These are phyloP conservation scores for Eucalyptus sideroxylon DNA, from an alignment of 345 rosid species.

Conservation along the genomic window DNA sequence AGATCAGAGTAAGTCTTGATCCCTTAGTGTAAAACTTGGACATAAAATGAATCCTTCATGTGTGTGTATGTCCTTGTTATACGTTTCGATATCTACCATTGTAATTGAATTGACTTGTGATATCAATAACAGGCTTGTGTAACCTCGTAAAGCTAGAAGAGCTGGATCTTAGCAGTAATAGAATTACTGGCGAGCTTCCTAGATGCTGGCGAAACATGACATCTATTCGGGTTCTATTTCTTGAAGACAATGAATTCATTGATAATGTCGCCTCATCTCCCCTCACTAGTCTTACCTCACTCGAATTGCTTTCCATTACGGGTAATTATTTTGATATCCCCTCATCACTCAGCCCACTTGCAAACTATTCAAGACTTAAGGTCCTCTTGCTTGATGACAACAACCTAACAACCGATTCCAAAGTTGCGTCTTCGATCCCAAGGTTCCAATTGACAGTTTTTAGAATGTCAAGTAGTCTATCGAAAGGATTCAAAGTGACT, in stretches of 20 bases:
- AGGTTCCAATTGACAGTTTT: fast-evolving
- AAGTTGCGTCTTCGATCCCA: neutral
- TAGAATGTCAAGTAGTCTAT: neutral
- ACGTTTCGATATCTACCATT: fast-evolving
- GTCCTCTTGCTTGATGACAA: neutral
- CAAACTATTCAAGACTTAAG: neutral
- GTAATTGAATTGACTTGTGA: neutral
- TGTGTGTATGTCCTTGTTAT: fast-evolving
- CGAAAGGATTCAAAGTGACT: neutral
- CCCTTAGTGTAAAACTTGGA: fast-evolving
- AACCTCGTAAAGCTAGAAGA: neutral
- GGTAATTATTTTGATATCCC: neutral
- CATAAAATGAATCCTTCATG: neutral
- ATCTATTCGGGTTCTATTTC: neutral
- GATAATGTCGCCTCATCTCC: neutral
- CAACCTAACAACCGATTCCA: neutral
- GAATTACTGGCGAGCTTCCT: neutral
- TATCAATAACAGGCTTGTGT: neutral
- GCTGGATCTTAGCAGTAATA: fast-evolving
- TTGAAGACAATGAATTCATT: neutral
- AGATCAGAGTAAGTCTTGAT: neutral
- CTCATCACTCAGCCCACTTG: neutral
- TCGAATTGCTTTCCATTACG: neutral
- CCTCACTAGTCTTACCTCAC: neutral
- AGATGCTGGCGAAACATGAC: neutral